Evolutionary conservation across 345 rosid species (phyloP).

Genomic region (Bretschneidera sinensis): DNA sequence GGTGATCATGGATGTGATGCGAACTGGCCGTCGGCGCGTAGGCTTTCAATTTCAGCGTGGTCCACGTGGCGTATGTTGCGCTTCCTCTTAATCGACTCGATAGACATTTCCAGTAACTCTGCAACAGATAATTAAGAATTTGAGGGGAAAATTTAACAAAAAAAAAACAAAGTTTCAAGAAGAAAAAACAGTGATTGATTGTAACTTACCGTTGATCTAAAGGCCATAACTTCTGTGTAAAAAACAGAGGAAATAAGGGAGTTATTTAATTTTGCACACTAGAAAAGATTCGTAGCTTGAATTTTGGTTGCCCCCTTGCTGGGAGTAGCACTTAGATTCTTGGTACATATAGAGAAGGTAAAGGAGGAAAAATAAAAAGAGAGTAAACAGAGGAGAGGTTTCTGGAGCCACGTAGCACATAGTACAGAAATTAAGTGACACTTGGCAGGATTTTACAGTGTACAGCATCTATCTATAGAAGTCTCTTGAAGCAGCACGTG

Average conservation of each 20-base stretch:
- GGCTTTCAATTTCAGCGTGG: constrained; percentile 23
- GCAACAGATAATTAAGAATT: no score
- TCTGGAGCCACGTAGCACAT: constrained; percentile 39
- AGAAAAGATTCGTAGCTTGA: no score
- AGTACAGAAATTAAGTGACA: constrained; percentile 17
- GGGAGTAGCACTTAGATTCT: no score
- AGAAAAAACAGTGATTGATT: no score
- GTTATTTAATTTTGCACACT: no score
- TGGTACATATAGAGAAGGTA: no score
- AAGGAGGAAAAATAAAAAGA: no score
- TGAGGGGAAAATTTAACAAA: no score
- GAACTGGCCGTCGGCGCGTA: constrained; percentile 12
- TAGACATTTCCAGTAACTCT: constrained; percentile 28
- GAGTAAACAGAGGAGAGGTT: no score
- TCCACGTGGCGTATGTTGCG: constrained; percentile 17
- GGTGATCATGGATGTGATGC: constrained; percentile 1
- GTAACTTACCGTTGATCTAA: constrained; percentile 20
- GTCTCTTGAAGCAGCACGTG: constrained; percentile 52
- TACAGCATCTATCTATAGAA: constrained; percentile 31
- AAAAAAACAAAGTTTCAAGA: not conserved
- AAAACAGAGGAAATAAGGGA: no score
- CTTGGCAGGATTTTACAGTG: constrained; percentile 11
- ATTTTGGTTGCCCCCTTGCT: no score
- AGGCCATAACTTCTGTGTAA: constrained; percentile 23
- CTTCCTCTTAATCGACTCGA: constrained; percentile 11